Evolutionary conservation across 345 rosid species (phyloP), one percentile per base, ranked within the genome.

Genomic region (Rubroshorea leprosula): DNA sequence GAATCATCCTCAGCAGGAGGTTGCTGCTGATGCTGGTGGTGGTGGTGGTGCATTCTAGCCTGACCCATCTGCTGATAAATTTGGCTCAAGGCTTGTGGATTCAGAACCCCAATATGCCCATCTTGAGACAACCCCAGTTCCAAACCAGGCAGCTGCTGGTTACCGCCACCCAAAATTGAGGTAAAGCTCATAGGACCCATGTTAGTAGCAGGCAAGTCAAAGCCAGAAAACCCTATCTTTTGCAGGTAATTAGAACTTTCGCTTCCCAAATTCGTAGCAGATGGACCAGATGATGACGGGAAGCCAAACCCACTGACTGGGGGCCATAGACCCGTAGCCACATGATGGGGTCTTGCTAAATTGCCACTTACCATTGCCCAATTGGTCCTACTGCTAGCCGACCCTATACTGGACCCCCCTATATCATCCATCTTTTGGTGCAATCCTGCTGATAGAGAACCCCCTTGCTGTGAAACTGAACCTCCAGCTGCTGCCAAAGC

Each of bases 11-110:
- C 82, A 64, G 81, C 63, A 67, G 74, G 73, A 59, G 76, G 62
- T 65, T 76, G 74, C 41, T 71, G 78, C 52, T 80, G 75, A 47
- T 76, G 79, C 43, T 79, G 83, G 35, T 72, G 82, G 4, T 67
- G 78, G 5, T 27, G 83, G 35, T 72, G 82, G 4, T 67, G 78
- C 65, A 72, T 64, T 69, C 79, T 78, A 53, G 73, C 83, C 49
- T 88, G 95, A 45, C 87, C 78, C 82, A 85, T 83, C 78, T 91
- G 98, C 75, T 91, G 98, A 80, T 91, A 91, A 66, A 91, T 75
- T 77, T 85, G 98, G 66, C 60, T 68, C 69, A 85, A 82, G 49
- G 91, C 79, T 55, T 83, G 97, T 14, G 88, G 78, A 47, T 77
- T 90, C 73, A 87, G 54, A 58, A 78, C 87, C 59, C 97, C 96